Percentiles rank a stretch among this genome's conserved stretches.
phyloP scores from a whole-genome alignment of 1,139 yeast species.

The Geotrichum fermentans region DNA sequence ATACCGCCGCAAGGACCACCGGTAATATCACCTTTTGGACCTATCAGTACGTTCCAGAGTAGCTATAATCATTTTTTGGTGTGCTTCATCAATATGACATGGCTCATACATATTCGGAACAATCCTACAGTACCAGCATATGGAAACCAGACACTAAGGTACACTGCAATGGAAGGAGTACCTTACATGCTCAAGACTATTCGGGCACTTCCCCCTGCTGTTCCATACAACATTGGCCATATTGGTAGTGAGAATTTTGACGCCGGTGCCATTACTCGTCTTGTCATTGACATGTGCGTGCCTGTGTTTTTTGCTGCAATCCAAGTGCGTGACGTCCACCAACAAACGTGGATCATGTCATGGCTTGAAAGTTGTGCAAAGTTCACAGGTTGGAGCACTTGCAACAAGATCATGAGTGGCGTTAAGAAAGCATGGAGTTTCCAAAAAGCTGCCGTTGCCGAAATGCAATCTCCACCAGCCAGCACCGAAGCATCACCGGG shows the following conservation, averaged over 20 bases:
- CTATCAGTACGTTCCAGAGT: neutral
- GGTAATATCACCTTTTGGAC: constrained; percentile 7
- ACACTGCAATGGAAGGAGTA: constrained; percentile 9
- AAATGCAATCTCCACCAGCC: neutral
- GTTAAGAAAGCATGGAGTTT: constrained; percentile 8
- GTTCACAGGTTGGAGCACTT: constrained; percentile 18
- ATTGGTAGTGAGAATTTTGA: constrained; percentile 7
- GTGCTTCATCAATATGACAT: constrained; percentile 1
- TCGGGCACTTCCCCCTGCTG: constrained; percentile 6
- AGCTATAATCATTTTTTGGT: constrained; percentile 1
- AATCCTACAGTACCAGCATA: constrained; percentile 11
- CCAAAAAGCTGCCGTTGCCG: constrained; percentile 4
- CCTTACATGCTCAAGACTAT: constrained; percentile 1
- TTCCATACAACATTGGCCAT: constrained; percentile 6
- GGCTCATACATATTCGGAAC: constrained; percentile 7
- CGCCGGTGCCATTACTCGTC: constrained; percentile 11
- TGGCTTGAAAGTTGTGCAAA: constrained; percentile 10
- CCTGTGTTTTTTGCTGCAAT: constrained; percentile 15
- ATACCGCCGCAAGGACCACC: constrained; percentile 4
- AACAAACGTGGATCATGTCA: constrained; percentile 9
- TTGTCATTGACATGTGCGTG: constrained; percentile 12
- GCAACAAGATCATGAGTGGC: constrained; percentile 1
- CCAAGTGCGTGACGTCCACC: constrained; percentile 11
- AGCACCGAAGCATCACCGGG: too few relatives aligned
- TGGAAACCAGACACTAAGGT: constrained; percentile 6